phyloP scores from a whole-genome alignment of 148 eudicot genomes.

The Chenopodium suecicum region DNA sequence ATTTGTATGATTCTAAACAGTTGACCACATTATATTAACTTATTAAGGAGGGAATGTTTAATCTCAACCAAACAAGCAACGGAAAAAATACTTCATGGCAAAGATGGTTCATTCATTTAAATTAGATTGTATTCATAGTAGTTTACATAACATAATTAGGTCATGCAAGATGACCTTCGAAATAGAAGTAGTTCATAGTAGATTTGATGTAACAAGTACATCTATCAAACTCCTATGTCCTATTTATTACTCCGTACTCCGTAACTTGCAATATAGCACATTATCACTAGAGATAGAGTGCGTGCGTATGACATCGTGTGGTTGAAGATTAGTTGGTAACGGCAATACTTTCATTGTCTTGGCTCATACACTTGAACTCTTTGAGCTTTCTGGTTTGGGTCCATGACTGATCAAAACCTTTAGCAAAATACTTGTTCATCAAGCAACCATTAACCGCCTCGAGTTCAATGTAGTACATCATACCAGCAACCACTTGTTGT shows the following conservation, averaged over 20 bases:
- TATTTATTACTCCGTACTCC: too few relatives aligned
- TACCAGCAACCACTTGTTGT: slow-evolving; percentile 48
- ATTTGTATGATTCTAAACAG: too few relatives aligned
- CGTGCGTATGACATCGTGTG: too few relatives aligned
- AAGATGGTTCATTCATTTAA: background rate
- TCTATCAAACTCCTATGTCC: background rate
- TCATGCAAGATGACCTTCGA: background rate
- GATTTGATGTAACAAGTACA: background rate
- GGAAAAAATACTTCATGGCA: too few relatives aligned
- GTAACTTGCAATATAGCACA: background rate
- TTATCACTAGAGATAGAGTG: background rate
- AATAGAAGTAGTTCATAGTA: background rate
- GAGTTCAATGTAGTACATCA: slow-evolving; percentile 36
- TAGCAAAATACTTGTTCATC: slow-evolving; percentile 33
- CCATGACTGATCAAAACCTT: slow-evolving; percentile 47
- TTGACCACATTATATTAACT: too few relatives aligned
- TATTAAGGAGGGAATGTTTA: too few relatives aligned
- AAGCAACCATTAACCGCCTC: slow-evolving; percentile 36
- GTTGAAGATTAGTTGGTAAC: slow-evolving; percentile 10
- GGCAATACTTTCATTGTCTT: slow-evolving; percentile 12
- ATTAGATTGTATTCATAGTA: background rate
- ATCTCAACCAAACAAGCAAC: too few relatives aligned
- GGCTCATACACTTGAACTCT: slow-evolving; percentile 24
- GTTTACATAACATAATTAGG: background rate
- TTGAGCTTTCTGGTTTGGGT: slow-evolving; percentile 30